phyloP scores from a whole-genome alignment of 2,329 filamentous ascomycete genomes.

The Fusarium sp. region DNA sequence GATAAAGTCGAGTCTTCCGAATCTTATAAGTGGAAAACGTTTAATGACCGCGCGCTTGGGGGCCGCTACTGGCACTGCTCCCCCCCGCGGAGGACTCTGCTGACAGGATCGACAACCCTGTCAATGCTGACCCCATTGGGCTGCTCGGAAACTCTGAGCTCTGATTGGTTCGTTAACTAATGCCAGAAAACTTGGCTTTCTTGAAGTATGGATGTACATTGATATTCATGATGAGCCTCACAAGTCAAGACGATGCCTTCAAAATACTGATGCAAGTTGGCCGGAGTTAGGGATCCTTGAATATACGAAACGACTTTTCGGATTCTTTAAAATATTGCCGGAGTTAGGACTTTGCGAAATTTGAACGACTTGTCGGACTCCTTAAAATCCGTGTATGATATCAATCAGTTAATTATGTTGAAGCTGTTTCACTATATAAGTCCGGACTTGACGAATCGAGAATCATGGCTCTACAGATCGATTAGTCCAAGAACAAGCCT shows the following conservation, averaged over 20 bases:
- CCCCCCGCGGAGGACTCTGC: slow-evolving; percentile 23
- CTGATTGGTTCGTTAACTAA: slow-evolving; percentile 34
- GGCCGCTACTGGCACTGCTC: slow-evolving; percentile 13
- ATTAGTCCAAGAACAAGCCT: not conserved
- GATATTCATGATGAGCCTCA: not conserved
- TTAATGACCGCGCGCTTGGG: slow-evolving; percentile 7
- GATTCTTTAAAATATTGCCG: not conserved
- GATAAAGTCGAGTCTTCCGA: not conserved
- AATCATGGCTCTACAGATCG: not conserved
- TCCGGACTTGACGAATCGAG: not conserved
- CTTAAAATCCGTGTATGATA: not conserved
- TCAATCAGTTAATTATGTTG: not conserved
- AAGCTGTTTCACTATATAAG: not conserved
- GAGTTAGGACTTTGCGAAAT: not conserved
- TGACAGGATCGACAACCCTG: slow-evolving; percentile 3
- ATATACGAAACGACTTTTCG: not conserved
- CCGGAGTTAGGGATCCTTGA: not conserved
- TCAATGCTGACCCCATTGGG: slow-evolving; percentile 27
- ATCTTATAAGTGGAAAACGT: slow-evolving; percentile 29
- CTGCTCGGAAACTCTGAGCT: slow-evolving; percentile 36
- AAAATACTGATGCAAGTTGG: not conserved
- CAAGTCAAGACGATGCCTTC: not conserved
- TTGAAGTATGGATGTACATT: not conserved
- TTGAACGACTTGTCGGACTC: not conserved
- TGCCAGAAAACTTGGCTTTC: not conserved